Base-by-base conservation (phyloP, 2,329 filamentous ascomycete genomes). In the Ascochyta rabiei region DNA sequence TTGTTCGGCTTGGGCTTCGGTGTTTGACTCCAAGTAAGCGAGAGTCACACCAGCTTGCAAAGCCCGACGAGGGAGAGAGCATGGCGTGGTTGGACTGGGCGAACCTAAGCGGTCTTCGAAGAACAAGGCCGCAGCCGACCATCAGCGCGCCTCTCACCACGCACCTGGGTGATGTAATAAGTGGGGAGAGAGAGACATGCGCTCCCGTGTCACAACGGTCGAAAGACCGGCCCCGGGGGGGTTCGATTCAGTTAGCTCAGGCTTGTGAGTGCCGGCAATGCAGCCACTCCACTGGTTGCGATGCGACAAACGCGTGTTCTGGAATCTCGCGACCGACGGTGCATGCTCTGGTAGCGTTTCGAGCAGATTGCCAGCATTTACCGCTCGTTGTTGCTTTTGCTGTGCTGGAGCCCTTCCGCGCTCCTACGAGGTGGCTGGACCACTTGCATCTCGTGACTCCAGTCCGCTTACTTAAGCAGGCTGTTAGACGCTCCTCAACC, bases 221-320 rank as follows among this genome's bases (percentile, higher is more conserved):
- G 71, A 67, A 70, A 66, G 64, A 63, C 64, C 52, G 52, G 52
- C 49, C 45, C 46, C 67, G 67, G 68, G 62, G 54, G 57, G 39
- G 53, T 63, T 66, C 48, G 64, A 71, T 70, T 60, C 63, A 63
- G 68, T 69, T 73, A 72, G 71, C 55, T 65, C 68, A 67, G 66
- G 69, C 67, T 66, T 67, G 67, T 66, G 63, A 68, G 63, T 64
- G 64, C 69, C 65, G 69, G 66, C 62, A 64, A 66, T 62, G 67
- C 66, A 72, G 71, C 68, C 71, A 74, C 71, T 72, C 64, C 43
- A 69, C 67, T 72, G 69, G 67, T 56, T 61, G 63, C 62, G 62
- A 60, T 61, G 64, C 61, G 63, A 55, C 59, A 50, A 61, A 62
- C 64, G 64, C 64, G 64, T 64, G 33, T 51, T 48, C 53, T 56